A percentile compares a stretch with the other conserved stretches of the same genome.
phyloP scores from a whole-genome alignment of 108 stramenopile genomes.

The Aurantiochytrium sp. region DNA sequence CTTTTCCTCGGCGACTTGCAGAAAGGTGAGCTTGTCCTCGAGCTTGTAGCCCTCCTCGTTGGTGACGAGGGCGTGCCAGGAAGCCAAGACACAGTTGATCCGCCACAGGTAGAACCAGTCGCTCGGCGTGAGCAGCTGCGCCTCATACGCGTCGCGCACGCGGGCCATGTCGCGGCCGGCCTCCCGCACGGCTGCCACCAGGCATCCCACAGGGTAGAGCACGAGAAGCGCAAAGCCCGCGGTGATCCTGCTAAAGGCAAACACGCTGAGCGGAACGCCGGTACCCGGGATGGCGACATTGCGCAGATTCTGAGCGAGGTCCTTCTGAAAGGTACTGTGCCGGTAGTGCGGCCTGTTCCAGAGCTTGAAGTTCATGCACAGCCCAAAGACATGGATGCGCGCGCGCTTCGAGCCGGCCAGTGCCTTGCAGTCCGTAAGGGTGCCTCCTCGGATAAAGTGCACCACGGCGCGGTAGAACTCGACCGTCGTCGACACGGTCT shows the following conservation, averaged over 20 bases:
- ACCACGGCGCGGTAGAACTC: neutral
- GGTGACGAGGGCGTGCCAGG: constrained; percentile 80
- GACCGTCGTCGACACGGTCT: neutral
- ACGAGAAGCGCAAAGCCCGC: constrained; percentile 28
- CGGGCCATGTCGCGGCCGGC: constrained; percentile 49
- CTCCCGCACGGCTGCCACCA: constrained; percentile 44
- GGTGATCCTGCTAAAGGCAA: constrained; percentile 52
- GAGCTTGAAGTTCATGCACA: constrained; percentile 78
- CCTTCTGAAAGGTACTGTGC: constrained; percentile 73
- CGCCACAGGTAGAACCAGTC: constrained; percentile 98
- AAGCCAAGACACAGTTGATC: constrained; percentile 84
- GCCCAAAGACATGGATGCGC: constrained; percentile 75
- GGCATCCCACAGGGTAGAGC: constrained; percentile 53
- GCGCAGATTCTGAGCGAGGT: constrained; percentile 81
- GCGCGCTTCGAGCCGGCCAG: neutral
- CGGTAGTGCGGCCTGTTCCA: constrained; percentile 92
- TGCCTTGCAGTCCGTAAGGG: neutral
- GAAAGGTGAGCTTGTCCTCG: constrained; percentile 97
- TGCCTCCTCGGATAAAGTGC: neutral
- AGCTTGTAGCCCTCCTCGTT: constrained; percentile 70
- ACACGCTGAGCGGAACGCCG: constrained; percentile 73
- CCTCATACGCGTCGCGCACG: constrained; percentile 66
- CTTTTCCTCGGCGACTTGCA: constrained; percentile 65
- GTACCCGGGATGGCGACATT: constrained; percentile 95
- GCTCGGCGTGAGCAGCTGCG: constrained; percentile 76